Percentiles rank a stretch among this genome's conserved stretches.
These are phyloP conservation scores for Neobulgaria alba DNA, from an alignment of 2,329 filamentous ascomycete genomes.

Conservation along the genomic window DNA sequence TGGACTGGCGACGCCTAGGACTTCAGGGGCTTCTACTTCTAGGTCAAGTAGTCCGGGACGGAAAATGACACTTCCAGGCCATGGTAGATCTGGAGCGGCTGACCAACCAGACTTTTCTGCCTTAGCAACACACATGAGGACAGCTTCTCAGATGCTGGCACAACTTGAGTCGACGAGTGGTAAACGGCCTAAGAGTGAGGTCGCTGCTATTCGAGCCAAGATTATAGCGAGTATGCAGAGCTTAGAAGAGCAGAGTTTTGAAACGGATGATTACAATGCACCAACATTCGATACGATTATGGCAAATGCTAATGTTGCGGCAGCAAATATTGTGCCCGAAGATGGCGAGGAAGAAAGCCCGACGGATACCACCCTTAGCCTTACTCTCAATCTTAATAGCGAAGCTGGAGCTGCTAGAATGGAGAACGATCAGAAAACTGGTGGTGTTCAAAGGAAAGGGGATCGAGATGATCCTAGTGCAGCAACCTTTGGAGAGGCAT, in stretches of 20 bases:
- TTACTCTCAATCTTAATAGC: slow-evolving; percentile 39
- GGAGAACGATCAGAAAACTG: slow-evolving; percentile 85
- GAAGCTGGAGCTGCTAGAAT: slow-evolving; percentile 73
- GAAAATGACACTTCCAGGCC: slow-evolving; percentile 51
- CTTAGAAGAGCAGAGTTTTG: slow-evolving; percentile 77
- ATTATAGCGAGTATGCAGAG: slow-evolving; percentile 89
- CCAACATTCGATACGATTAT: slow-evolving; percentile 80
- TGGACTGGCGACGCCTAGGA: slow-evolving; percentile 57
- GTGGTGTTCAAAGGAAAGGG: slow-evolving; percentile 69
- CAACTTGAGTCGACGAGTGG: slow-evolving; percentile 74
- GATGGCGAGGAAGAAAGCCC: slow-evolving; percentile 47
- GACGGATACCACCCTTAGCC: slow-evolving; percentile 27
- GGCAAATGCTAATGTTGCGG: slow-evolving; percentile 54
- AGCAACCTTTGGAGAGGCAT: slow-evolving; percentile 79
- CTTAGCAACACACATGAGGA: slow-evolving; percentile 78
- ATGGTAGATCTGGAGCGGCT: slow-evolving; percentile 41
- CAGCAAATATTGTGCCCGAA: slow-evolving; percentile 38
- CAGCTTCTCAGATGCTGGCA: slow-evolving; percentile 78
- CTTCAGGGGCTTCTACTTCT: slow-evolving; percentile 59
- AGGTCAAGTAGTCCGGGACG: slow-evolving; percentile 60
- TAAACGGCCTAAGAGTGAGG: slow-evolving; percentile 71
- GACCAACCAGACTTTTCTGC: slow-evolving; percentile 78
- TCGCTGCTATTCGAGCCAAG: slow-evolving; percentile 74
- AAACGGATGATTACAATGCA: slow-evolving; percentile 56
- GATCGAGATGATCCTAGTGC: slow-evolving; percentile 81